Evolutionary conservation across 352 stramenopile genomes (phyloP), one percentile per base, ranked within the genome.

Genomic region (Albugo laibachii): DNA sequence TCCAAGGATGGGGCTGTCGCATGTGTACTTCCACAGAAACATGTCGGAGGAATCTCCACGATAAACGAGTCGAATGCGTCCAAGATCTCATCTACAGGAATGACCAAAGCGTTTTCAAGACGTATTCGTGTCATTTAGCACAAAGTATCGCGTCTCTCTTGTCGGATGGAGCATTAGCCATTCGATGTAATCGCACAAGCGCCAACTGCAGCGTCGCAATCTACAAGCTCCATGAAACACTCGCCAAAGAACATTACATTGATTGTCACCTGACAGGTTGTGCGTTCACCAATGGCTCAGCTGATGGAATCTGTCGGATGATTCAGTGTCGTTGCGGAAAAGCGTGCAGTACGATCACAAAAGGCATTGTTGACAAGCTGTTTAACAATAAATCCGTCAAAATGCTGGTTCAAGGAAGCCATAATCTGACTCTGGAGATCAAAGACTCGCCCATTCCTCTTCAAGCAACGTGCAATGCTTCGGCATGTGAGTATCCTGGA

Each of bases 301-400:
- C 62, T 16, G 62, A 63, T 48, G 63, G 60, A 18, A 43, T 24
- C 8, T 83, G 66, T 41, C 49, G 16, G 1, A 43, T 63, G 41
- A 80, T 83, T 50, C 50, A 62, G 18, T 88, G 75, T 58, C 75
- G 71, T 51, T 88, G 75, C 55, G 63, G 68, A 19, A 52, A 63
- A 15, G 38, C 58, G 46, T 88, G 75, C 53, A 80, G 66, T 13
- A 39, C 57, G 1, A 52, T 88, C 24, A 76, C 68, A 37, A 88
- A 80, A 48, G 50, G 58, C 1, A 54, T 88, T 13, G 69, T 88
- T 38, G 75, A 88, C 54, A 59, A 47, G 11, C 48, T 61, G 34
- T 55, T 88, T 18, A 82, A 66, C 43, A 69, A 72, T 45, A 83
- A 88, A 48, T 65, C 70, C 1, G 71, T 61, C 27, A 73, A 67